phyloP scores from a whole-genome alignment of 2,329 filamentous ascomycete species.

The Ophiostoma pallidulum region DNA sequence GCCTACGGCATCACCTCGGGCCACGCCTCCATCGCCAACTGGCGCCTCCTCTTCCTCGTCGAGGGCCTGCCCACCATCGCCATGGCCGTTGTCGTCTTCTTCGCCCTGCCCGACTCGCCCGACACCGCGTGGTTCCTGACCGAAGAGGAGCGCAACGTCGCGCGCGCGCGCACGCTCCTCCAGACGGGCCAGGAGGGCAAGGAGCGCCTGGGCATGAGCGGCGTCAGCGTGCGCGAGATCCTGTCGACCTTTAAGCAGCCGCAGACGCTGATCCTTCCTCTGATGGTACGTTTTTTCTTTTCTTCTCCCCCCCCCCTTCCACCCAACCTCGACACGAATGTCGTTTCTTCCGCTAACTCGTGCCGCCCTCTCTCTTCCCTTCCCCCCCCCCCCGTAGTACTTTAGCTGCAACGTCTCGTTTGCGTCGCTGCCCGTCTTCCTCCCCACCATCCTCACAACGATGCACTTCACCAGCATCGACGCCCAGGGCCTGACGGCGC shows the following conservation, averaged over 20 bases:
- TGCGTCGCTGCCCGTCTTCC: slow-evolving; percentile 46
- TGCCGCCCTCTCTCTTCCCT: too few species aligned
- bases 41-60: slow-evolving; percentile 56
- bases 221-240: slow-evolving; percentile 37
- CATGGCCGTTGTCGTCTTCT: slow-evolving; percentile 45
- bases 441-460: slow-evolving; percentile 51
- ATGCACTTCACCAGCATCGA: slow-evolving; percentile 60
- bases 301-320: slow-evolving; percentile 20
- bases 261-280: slow-evolving; percentile 39
- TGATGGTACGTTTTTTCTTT: slow-evolving; percentile 16
- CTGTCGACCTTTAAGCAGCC: slow-evolving; percentile 35
- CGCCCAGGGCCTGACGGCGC: slow-evolving; percentile 63
- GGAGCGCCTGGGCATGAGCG: slow-evolving; percentile 32
- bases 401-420: slow-evolving; percentile 31
- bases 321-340: too few species aligned
- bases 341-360: background rate
- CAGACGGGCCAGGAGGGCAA: slow-evolving; percentile 42
- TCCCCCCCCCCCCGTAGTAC: slow-evolving; percentile 7
- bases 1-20: slow-evolving; percentile 56
- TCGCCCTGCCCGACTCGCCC: slow-evolving; percentile 43
- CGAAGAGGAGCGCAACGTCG: slow-evolving; percentile 48
- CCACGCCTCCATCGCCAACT: slow-evolving; percentile 45
- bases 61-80: slow-evolving; percentile 53
- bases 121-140: slow-evolving; percentile 44
- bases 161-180: slow-evolving; percentile 41